These are phyloP conservation scores for Mytilinidion resinicola DNA, from an alignment of 495 filamentous ascomycete species.

Conservation along the genomic window DNA sequence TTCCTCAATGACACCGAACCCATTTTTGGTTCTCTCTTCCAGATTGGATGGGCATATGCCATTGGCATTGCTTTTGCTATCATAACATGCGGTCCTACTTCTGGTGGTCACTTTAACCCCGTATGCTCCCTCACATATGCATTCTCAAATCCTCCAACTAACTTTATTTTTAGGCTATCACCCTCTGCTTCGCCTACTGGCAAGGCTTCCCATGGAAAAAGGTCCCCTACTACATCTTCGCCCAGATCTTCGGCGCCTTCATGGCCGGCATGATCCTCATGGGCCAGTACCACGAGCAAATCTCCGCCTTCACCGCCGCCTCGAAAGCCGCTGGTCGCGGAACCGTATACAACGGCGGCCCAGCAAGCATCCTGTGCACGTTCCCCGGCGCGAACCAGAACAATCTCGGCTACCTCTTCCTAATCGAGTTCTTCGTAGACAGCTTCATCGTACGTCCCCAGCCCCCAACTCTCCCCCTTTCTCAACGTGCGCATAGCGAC, in stretches of 20 bases:
- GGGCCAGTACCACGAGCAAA: constrained; percentile 46
- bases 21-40: constrained; percentile 42
- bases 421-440: constrained; percentile 51
- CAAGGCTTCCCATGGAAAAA: constrained; percentile 49
- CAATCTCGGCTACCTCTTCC: constrained; percentile 45
- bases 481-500: not conserved
- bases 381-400: constrained; percentile 43
- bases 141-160: constrained; percentile 11
- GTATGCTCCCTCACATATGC: not conserved
- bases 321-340: constrained; percentile 29
- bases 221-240: constrained; percentile 48
- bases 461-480: constrained; percentile 20
- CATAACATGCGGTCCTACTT: constrained; percentile 46
- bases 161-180: constrained; percentile 28
- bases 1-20: constrained; percentile 38
- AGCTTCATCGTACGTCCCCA: constrained; percentile 37
- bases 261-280: constrained; percentile 45
- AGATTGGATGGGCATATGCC: constrained; percentile 46
- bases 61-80: constrained; percentile 52
- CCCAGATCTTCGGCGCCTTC: constrained; percentile 49
- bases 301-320: constrained; percentile 36
- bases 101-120: constrained; percentile 50
- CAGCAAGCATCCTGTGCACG: constrained; percentile 42
- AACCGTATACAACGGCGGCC: constrained; percentile 42
- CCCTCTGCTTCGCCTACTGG: constrained; percentile 46